phyloP scores from a whole-genome alignment of 176 grass and related monocot species.

The barley (Hordeum vulgare) region DNA sequence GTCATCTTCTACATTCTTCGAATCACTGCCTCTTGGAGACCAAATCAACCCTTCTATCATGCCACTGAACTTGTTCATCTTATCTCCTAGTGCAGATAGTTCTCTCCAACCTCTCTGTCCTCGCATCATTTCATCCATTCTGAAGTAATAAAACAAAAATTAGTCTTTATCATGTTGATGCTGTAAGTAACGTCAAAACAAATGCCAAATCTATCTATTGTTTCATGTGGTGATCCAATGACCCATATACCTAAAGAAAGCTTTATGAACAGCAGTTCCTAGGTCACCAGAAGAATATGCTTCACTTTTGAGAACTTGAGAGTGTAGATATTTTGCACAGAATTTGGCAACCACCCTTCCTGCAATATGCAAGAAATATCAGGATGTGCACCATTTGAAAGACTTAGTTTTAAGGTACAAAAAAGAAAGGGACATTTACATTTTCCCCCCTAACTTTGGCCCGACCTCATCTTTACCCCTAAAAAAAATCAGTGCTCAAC shows the following conservation, averaged over 20 bases:
- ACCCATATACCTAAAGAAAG: slow-evolving; percentile 85
- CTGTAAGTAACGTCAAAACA: not conserved
- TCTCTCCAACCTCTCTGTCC: slow-evolving; percentile 99
- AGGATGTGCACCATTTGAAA: slow-evolving; percentile 1
- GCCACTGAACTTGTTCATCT: slow-evolving; percentile 90
- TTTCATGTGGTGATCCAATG: not conserved
- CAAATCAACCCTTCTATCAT: slow-evolving; percentile 99
- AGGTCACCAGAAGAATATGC: slow-evolving; percentile 75
- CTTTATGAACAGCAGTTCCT: slow-evolving; percentile 56
- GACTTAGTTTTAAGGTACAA: not conserved
- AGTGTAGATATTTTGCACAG: slow-evolving; percentile 88
- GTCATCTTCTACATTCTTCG: slow-evolving; percentile 48
- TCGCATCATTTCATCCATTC: slow-evolving; percentile 99
- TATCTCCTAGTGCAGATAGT: slow-evolving; percentile 80
- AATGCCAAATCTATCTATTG: slow-evolving; percentile 17
- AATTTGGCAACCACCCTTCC: slow-evolving; percentile 94
- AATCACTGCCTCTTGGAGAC: slow-evolving; percentile 62
- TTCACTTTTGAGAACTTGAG: slow-evolving; percentile 77
- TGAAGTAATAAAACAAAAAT: slow-evolving; percentile 42
- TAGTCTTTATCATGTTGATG: not conserved
- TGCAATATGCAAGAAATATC: slow-evolving; percentile 37
- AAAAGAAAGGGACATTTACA: too few species aligned
- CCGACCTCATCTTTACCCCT: too few species aligned
- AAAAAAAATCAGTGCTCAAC: too few species aligned
- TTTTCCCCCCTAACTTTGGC: too few species aligned